These are phyloP conservation scores for Sisymbrium altissimum DNA, from an alignment of 345 rosid genomes.

Conservation along the genomic window DNA sequence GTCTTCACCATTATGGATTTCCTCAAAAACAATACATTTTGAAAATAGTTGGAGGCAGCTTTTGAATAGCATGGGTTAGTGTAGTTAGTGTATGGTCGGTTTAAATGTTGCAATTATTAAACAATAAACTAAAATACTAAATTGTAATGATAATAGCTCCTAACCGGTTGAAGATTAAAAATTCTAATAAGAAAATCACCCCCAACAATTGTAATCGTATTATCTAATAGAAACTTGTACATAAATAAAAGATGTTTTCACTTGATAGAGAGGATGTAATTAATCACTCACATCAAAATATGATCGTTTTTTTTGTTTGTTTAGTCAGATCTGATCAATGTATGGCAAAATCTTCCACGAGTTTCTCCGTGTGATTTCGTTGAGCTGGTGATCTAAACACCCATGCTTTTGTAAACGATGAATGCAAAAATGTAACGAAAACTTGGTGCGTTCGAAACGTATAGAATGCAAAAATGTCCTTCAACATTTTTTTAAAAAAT, in stretches of 20 bases:
- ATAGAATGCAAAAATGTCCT: background rate
- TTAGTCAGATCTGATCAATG: background rate
- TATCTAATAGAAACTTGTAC: background rate
- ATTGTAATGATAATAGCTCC: background rate
- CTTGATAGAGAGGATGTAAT: background rate
- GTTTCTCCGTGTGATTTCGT: background rate
- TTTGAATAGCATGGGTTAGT: background rate
- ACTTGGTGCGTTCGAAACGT: background rate
- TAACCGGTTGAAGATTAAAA: no score
- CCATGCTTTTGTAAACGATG: conserved; percentile 6
- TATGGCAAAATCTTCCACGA: background rate
- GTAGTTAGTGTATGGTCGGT: conserved; percentile 12
- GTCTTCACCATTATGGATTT: conserved; percentile 14
- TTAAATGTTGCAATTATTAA: conserved; percentile 10
- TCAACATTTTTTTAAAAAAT: background rate
- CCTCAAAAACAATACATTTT: background rate
- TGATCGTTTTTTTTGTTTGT: background rate
- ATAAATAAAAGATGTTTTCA: background rate
- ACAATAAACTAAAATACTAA: background rate
- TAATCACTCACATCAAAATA: background rate
- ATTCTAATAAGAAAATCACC: background rate
- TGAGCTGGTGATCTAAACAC: conserved; percentile 11
- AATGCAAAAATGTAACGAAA: background rate
- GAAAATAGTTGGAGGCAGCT: background rate
- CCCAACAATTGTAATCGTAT: background rate